Conservation (phyloP, 768 basidiomycete genomes). For the Vararia minispora region DNA sequence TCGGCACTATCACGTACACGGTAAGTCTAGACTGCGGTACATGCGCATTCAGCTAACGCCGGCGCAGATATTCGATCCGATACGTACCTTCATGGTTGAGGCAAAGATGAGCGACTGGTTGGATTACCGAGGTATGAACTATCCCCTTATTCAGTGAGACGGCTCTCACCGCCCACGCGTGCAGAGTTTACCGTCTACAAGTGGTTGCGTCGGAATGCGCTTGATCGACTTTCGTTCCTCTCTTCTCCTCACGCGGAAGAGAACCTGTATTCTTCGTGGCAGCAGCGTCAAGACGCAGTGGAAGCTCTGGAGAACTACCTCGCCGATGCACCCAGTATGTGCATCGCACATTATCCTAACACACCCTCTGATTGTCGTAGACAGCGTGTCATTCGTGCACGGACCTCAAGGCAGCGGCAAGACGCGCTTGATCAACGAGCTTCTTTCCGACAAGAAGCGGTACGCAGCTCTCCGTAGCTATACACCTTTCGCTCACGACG, state of each 20-base stretch:
- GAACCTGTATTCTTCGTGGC: constrained; percentile 50
- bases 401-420: constrained; percentile 84
- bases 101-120: constrained; percentile 79
- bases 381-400: constrained; percentile 67
- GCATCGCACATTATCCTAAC: background rate
- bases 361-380: constrained; percentile 24
- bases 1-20: constrained; percentile 86
- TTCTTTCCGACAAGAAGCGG: constrained; percentile 46
- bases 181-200: constrained; percentile 65
- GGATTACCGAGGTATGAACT: constrained; percentile 57
- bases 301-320: constrained; percentile 59
- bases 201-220: constrained; percentile 57
- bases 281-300: constrained; percentile 75
- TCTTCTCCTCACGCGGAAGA: constrained; percentile 15
- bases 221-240: constrained; percentile 35
- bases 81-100: constrained; percentile 76
- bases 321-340: constrained; percentile 61
- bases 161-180: constrained; percentile 2
- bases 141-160: background rate
- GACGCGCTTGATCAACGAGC: constrained; percentile 39
- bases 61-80: constrained; percentile 81
- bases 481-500: constrained; percentile 31
- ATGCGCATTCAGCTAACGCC: background rate
- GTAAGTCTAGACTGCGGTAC: constrained; percentile 29
- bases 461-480: constrained; percentile 16